Evolutionary conservation across 179 eudicot species (phyloP).

Genomic region (Patellifolia procumbens): DNA sequence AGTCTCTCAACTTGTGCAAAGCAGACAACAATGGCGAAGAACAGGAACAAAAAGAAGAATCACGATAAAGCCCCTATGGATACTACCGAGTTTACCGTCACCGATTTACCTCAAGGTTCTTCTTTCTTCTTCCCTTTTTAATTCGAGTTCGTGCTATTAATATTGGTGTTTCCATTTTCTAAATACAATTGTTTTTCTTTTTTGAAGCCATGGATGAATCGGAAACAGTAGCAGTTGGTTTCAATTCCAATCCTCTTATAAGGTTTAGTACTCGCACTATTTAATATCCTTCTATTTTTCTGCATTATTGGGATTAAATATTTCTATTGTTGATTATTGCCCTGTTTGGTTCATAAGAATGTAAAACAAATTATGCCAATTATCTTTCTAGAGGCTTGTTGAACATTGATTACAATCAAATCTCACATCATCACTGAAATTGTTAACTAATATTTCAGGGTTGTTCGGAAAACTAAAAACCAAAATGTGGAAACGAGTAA

Average conservation of each 20-base stretch:
- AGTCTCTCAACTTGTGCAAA: not conserved
- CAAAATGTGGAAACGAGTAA: too few species aligned
- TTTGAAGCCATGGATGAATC: constrained; percentile 71
- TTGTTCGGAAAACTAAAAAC: too few species aligned
- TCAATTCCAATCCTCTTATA: constrained; percentile 18
- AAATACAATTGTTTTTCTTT: not conserved
- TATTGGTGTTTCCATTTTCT: not conserved
- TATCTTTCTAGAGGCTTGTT: not conserved
- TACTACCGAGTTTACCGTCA: constrained; percentile 26
- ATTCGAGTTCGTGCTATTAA: not conserved
- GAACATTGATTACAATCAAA: too few species aligned
- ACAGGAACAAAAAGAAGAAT: constrained; percentile 58
- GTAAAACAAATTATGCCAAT: too few species aligned
- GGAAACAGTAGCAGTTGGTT: constrained; percentile 39
- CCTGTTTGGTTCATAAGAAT: too few species aligned
- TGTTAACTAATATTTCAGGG: too few species aligned
- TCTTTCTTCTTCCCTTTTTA: not conserved
- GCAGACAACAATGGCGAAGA: constrained; percentile 57
- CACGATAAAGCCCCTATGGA: constrained; percentile 47
- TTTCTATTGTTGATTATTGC: not conserved
- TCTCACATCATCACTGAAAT: too few species aligned
- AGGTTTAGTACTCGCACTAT: constrained; percentile 19
- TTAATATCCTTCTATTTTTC: not conserved
- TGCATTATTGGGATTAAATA: too few species aligned
- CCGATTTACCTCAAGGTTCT: constrained; percentile 45